Base-by-base conservation (phyloP, 1,139 yeast species). In the Nakaseomyces kungkrabaensis region DNA sequence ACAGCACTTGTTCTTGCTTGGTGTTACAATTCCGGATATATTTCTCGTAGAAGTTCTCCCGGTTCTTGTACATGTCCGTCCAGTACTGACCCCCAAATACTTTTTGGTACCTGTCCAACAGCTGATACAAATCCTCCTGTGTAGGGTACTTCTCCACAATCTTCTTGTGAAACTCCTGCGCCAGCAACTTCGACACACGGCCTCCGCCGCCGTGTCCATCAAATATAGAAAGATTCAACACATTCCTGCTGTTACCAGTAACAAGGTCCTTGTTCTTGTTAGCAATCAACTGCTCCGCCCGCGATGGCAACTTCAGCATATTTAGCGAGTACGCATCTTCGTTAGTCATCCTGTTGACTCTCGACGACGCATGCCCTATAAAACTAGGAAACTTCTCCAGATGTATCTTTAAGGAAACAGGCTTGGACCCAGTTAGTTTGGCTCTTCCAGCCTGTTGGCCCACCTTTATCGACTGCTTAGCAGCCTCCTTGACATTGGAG, bases 141-240 rank as follows among this genome's bases (percentile, higher is more conserved):
- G 58, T 52, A 3, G 64, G 60, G 9, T 68, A 51, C 43, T 72
- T 70, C 5, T 59, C 60, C 59, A 85, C 95, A 32, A 89, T 77
- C 50, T 72, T 75, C 47, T 67, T 60, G 34, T 82, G 77, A 43
- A 88, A 72, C 51, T 79, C 72, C 8, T 72, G 68, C 33, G 74
- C 71, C 32, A 90, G 70, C 59, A 74, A 85, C 29, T 70, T 74
- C 42, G 89, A 75, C 60, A 96, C 87, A 53, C 82, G 80, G 9
- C 58, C 56, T 36, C 73, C 75, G 17, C 96, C 96, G 4, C 97
- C 97, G 66, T 92, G 98, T 2, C 97, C 98, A 67, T 92, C 98
- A 66, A 84, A 89, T 2, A 92, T 76, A 46, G 80, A 78, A 64
- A 85, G 81, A 59, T 79, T 80, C 68, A 88, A 83, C 33, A 79